Evolutionary conservation across 106 monocot genomes (phyloP), one percentile per base, ranked within the genome.

Genomic region (Chionographis japonica): DNA sequence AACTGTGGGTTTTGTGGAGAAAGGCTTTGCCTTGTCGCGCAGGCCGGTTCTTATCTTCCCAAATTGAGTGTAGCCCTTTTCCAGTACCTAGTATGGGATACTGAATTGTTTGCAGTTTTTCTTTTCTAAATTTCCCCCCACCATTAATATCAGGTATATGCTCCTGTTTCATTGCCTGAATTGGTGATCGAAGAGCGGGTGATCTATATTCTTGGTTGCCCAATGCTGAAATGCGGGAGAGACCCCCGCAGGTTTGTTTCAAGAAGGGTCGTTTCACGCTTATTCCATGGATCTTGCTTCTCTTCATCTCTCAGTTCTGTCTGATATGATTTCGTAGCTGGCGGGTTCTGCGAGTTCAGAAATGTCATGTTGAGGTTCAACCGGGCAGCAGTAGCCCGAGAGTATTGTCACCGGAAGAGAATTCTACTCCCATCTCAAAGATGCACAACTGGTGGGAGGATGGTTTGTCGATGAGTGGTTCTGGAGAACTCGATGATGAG

Each of bases 331-430:
- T 65, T 40, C 83, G 19, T 68, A 93, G 93, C 49, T 93, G 89
- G 93, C 68, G 79, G 51, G 84, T 71, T 78, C 77, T 93, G 60
- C 85, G 93, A 43, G 61, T 80, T 46, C 93, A 89, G 55, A 89
- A 82, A 59, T 82, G 67, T 72, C 43, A 39, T 39, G 17, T 51
- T 40, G 76, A 63, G 20, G 37, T 56, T 12, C 62, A 67, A 65
- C 18, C 13, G 6, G 7, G n/a, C 27, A 15, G 11, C 51, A 38
- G 12, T 18, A 36, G 13, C 40, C 52, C 46, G 18, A 67, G 77
- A 54, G 43, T 52, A 60, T 49, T 16, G 39, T 11, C 71, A 58
- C 20, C 38, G 17, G 71, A 72, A 57, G 70, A 75, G 62, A 61
- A 55, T 17, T 46, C 40, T 69, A 49, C 40, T 58, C 52, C 71